A percentile compares a stretch with the other conserved stretches of the same genome.
Conservation (phyloP, 345 rosid species). For the Psidium friedrichsthalianum region DNA sequence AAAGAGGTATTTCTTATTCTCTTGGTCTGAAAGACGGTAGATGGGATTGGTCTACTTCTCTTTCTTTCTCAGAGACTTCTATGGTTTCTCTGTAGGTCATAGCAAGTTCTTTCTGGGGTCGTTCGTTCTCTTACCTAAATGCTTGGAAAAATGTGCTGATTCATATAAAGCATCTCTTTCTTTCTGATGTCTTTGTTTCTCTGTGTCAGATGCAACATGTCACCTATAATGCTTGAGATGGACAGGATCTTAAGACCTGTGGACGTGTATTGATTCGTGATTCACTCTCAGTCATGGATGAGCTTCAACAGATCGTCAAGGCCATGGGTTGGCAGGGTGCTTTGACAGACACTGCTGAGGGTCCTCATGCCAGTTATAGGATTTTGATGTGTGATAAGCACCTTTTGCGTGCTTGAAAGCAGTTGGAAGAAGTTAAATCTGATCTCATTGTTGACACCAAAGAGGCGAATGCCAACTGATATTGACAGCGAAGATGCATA, state of each 20-base stretch:
- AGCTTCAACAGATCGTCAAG: constrained; percentile 62
- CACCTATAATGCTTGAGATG: constrained; percentile 94
- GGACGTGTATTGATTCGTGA: constrained; percentile 85
- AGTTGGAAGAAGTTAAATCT: not conserved
- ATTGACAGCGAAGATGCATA: not conserved
- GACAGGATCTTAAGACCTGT: constrained; percentile 91
- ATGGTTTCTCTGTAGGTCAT: not conserved
- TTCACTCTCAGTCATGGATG: constrained; percentile 57
- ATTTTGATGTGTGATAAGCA: constrained; percentile 67
- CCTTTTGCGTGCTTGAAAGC: constrained; percentile 25
- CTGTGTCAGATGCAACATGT: constrained; percentile 67
- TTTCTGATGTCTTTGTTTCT: not conserved
- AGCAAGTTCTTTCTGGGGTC: not conserved
- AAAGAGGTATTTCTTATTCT: constrained; percentile 52
- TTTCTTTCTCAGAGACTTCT: not conserved
- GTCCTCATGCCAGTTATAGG: constrained; percentile 92
- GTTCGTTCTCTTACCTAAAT: not conserved
- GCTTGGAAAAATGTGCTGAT: not conserved
- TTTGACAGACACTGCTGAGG: constrained; percentile 78
- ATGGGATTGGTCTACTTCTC: not conserved
- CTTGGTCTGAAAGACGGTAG: not conserved
- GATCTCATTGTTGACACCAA: not conserved
- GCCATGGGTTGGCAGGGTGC: constrained; percentile 73
- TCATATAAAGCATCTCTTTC: not conserved
- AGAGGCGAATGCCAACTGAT: not conserved